Percentiles rank a stretch among this genome's conserved stretches.
Conservation (phyloP, 805 yeast genomes). For the Saccharomycopsis malanga region DNA sequence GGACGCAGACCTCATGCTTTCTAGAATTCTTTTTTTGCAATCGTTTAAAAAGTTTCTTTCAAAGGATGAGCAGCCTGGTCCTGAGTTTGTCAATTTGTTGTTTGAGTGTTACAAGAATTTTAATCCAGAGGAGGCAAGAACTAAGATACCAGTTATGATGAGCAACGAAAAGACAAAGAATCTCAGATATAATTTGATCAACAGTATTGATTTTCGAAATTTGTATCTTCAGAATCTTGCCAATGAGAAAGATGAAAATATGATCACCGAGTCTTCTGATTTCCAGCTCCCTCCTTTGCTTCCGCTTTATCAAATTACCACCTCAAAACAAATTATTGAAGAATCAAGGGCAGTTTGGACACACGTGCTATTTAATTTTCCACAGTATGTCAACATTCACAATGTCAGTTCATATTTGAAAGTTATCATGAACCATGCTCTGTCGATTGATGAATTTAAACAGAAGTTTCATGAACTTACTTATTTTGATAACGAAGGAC, state of each 20-base stretch:
- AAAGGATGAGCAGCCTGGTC: constrained; percentile 23
- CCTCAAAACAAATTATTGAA: constrained; percentile 42
- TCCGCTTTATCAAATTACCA: constrained; percentile 43
- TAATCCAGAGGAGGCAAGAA: constrained; percentile 10
- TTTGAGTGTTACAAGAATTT: constrained; percentile 19
- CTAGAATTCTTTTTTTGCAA: constrained; percentile 57
- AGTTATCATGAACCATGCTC: constrained; percentile 34
- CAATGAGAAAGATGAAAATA: constrained; percentile 10
- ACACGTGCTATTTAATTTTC: constrained; percentile 39
- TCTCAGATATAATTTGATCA: constrained; percentile 41
- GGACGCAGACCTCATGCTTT: constrained; percentile 41
- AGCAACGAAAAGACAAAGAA: constrained; percentile 40
- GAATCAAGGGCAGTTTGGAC: constrained; percentile 79
- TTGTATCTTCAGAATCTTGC: constrained; percentile 2
- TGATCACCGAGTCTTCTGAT: constrained; percentile 3
- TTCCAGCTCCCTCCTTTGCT: constrained; percentile 55
- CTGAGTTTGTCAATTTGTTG: constrained; percentile 15
- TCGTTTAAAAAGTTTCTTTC: constrained; percentile 27
- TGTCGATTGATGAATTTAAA: constrained; percentile 31
- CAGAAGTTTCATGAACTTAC: constrained; percentile 33
- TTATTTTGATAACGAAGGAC: constrained; percentile 27
- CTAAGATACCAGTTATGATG: constrained; percentile 31
- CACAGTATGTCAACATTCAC: constrained; percentile 36
- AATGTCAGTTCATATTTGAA: constrained; percentile 47
- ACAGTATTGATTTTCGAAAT: constrained; percentile 33